These are phyloP conservation scores for Cyclotella distinguenda DNA, from an alignment of 108 stramenopile species.

Conservation along the genomic window DNA sequence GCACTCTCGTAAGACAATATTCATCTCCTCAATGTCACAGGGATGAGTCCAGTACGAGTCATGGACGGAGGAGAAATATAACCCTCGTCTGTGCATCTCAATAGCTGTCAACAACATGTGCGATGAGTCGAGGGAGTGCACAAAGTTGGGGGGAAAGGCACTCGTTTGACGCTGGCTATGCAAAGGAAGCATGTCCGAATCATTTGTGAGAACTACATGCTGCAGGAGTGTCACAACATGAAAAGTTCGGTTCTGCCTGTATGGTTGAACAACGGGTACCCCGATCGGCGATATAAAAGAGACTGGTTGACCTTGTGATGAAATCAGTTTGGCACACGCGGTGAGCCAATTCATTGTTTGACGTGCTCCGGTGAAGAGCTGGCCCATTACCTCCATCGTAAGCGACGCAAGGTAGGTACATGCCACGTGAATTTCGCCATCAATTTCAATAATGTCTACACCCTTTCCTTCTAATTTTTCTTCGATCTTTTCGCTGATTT, in stretches of 20 bases:
- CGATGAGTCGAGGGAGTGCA: slow-evolving; percentile 98
- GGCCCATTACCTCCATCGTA: slow-evolving; percentile 94
- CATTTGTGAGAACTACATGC: slow-evolving; percentile 73
- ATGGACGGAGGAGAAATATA: slow-evolving; percentile 97
- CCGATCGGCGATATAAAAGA: slow-evolving; percentile 98
- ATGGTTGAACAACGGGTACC: slow-evolving; percentile 96
- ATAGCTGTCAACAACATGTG: slow-evolving; percentile 99
- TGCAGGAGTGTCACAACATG: slow-evolving; percentile 93
- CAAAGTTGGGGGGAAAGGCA: slow-evolving; percentile 99
- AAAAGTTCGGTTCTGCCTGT: slow-evolving; percentile 70
- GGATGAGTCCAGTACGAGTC: slow-evolving; percentile 99
- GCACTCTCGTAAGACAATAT: slow-evolving; percentile 77
- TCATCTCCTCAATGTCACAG: slow-evolving; percentile 96
- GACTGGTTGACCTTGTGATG: slow-evolving; percentile 91
- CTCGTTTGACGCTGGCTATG: slow-evolving; percentile 81
- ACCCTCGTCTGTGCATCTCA: slow-evolving; percentile 89
- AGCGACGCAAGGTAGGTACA: slow-evolving; percentile 89
- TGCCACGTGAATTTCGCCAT: slow-evolving; percentile 77
- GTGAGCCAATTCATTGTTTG: slow-evolving; percentile 98
- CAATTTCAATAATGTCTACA: slow-evolving; percentile 80
- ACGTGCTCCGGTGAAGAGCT: slow-evolving; percentile 91
- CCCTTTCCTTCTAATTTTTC: slow-evolving; percentile 82
- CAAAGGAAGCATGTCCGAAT: slow-evolving; percentile 87
- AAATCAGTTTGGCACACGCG: slow-evolving; percentile 80
- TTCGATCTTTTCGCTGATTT: slow-evolving; percentile 91